Conservation (phyloP, 1,284 basidiomycete genomes). For the Fomes fomentarius region DNA sequence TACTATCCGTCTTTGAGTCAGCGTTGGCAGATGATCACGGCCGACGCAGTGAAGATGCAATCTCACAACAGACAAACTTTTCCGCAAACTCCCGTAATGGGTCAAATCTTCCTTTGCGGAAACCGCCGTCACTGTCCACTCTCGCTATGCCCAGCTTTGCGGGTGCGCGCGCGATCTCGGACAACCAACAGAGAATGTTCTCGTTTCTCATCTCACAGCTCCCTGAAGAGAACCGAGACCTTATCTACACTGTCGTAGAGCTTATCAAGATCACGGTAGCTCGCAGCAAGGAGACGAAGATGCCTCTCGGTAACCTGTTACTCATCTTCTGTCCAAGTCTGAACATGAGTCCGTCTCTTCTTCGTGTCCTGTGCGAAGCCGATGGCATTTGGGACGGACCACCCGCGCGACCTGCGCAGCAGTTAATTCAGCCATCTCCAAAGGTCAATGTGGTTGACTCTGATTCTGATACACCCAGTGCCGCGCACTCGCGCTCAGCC, state of each 20-base stretch:
- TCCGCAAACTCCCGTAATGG: slow-evolving; percentile 46
- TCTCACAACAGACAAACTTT: slow-evolving; percentile 31
- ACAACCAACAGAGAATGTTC: slow-evolving; percentile 53
- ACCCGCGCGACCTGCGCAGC: slow-evolving; percentile 4
- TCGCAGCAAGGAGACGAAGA: slow-evolving; percentile 72
- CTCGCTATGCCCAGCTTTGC: slow-evolving; percentile 69
- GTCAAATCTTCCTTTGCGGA: slow-evolving; percentile 53
- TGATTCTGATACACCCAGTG: background rate
- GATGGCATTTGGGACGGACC: slow-evolving; percentile 61
- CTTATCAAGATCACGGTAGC: slow-evolving; percentile 71
- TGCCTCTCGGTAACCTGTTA: slow-evolving; percentile 82
- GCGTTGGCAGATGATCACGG: slow-evolving; percentile 61
- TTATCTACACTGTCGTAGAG: slow-evolving; percentile 73
- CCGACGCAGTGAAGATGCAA: slow-evolving; percentile 6
- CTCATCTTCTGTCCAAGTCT: slow-evolving; percentile 82
- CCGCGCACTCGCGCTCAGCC: background rate
- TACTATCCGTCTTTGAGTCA: slow-evolving; percentile 77
- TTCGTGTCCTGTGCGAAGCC: slow-evolving; percentile 74
- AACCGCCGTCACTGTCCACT: slow-evolving; percentile 78
- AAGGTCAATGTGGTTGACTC: background rate
- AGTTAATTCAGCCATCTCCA: slow-evolving; percentile 2
- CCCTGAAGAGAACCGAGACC: slow-evolving; percentile 72
- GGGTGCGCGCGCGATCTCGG: slow-evolving; percentile 60
- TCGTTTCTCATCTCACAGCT: slow-evolving; percentile 63
- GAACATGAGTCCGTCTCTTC: slow-evolving; percentile 75